Conservation (phyloP, 2,329 filamentous ascomycete genomes). For the Fusarium pininemorale region DNA sequence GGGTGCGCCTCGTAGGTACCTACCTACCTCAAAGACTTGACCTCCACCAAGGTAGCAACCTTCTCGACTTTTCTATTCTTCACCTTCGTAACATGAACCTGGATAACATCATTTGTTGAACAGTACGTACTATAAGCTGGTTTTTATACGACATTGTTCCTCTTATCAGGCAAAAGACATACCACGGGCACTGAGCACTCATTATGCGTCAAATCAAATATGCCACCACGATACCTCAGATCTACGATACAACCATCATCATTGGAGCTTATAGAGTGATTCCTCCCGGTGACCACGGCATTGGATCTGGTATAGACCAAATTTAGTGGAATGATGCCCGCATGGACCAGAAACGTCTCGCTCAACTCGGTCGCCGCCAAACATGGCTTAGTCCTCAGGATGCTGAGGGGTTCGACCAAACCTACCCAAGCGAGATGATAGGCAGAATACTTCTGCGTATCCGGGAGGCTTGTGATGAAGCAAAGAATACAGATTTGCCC, state of each 20-base stretch:
- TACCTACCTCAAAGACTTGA: too few species aligned
- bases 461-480: background rate
- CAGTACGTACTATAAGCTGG: too few species aligned
- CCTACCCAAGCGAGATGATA: background rate
- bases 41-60: too few species aligned
- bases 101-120: background rate
- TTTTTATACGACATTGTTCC: too few species aligned
- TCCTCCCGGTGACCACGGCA: background rate
- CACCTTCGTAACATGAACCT: background rate
- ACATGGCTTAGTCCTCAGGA: background rate
- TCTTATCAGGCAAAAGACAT: background rate
- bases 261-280: background rate
- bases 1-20: too few species aligned
- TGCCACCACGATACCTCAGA: background rate
- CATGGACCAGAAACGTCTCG: background rate
- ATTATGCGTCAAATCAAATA: background rate
- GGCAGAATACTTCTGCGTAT: background rate
- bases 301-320: too few species aligned
- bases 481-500: background rate
- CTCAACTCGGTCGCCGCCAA: background rate
- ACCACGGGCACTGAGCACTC: background rate
- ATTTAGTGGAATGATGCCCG: background rate
- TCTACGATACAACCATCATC: background rate
- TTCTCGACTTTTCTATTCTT: background rate
- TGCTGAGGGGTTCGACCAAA: background rate